These are phyloP conservation scores for Cichorium intybus DNA, from an alignment of 140 eudicot genomes.

Conservation along the genomic window DNA sequence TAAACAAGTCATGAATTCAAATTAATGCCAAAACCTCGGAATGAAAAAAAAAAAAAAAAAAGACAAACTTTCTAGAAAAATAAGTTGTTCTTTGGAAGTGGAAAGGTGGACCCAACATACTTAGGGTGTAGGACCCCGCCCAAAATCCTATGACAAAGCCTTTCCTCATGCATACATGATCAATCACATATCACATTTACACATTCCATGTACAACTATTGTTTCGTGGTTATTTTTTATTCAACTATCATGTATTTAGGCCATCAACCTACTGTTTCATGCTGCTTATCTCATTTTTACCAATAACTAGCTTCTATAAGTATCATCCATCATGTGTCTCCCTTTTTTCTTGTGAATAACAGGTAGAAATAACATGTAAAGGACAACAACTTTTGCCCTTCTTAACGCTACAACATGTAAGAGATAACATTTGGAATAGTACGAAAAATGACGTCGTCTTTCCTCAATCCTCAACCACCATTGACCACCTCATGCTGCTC, in stretches of 20 bases:
- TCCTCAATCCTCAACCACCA: conserved; percentile 29
- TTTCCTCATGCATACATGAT: conserved; percentile 25
- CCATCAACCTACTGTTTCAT: not conserved
- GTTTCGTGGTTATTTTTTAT: not conserved
- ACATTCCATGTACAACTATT: not conserved
- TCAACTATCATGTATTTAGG: not conserved
- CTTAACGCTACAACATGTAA: conserved; percentile 74
- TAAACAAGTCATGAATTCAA: not conserved
- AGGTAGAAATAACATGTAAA: conserved; percentile 87
- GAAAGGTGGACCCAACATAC: conserved; percentile 15
- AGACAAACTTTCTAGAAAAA: conserved; percentile 10
- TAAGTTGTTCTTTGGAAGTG: not conserved
- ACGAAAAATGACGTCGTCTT: conserved; percentile 26
- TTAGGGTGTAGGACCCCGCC: conserved; percentile 16
- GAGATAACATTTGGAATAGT: conserved; percentile 66
- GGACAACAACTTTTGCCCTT: conserved; percentile 63
- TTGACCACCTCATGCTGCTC: conserved; percentile 78
- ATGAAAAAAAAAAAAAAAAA: not conserved
- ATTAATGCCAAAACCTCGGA: not conserved
- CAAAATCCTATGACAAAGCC: conserved; percentile 3
- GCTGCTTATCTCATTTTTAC: not conserved
- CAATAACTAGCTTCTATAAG: not conserved
- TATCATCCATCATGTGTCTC: not conserved
- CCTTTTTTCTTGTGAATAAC: conserved; percentile 7
- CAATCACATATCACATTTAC: not conserved